These are phyloP conservation scores for Podaxis sp. DNA, from an alignment of 768 basidiomycete species.

Conservation along the genomic window DNA sequence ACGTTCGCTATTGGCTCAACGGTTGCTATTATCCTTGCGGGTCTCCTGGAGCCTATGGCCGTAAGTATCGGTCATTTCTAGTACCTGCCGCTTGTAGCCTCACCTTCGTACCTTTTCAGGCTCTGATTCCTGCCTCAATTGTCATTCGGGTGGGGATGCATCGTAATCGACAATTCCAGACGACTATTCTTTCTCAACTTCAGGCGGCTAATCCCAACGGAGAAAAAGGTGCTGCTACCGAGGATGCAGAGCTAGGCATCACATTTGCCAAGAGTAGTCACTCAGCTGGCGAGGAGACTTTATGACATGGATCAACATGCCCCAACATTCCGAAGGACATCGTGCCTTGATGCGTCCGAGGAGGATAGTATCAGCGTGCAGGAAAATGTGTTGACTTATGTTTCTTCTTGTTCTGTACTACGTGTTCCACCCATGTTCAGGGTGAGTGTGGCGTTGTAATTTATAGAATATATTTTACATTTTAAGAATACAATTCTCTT, in stretches of 20 bases:
- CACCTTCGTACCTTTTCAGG: background rate
- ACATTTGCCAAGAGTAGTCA: background rate
- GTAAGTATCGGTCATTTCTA: background rate
- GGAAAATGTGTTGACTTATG: too few relatives aligned
- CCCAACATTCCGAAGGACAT: too few relatives aligned
- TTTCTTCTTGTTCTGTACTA: too few relatives aligned
- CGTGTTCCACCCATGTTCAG: too few relatives aligned
- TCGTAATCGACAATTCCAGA: background rate
- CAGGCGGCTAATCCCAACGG: background rate
- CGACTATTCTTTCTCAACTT: background rate
- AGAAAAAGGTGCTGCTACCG: background rate
- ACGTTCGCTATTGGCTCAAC: background rate
- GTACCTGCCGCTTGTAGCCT: background rate
- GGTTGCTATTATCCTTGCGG: background rate
- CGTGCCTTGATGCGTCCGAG: too few relatives aligned
- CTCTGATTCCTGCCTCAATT: background rate
- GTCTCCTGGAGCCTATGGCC: background rate
- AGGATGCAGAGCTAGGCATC: background rate
- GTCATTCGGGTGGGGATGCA: background rate
- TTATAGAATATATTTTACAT: too few relatives aligned
- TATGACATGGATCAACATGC: background rate
- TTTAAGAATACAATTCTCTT: too few relatives aligned
- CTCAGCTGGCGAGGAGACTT: background rate
- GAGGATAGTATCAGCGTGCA: too few relatives aligned
- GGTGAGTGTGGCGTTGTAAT: too few relatives aligned